Evolutionary conservation across 2,329 filamentous ascomycete genomes (phyloP), one percentile per base, ranked within the genome.

Genomic region (Pestalotiopsis sp.): DNA sequence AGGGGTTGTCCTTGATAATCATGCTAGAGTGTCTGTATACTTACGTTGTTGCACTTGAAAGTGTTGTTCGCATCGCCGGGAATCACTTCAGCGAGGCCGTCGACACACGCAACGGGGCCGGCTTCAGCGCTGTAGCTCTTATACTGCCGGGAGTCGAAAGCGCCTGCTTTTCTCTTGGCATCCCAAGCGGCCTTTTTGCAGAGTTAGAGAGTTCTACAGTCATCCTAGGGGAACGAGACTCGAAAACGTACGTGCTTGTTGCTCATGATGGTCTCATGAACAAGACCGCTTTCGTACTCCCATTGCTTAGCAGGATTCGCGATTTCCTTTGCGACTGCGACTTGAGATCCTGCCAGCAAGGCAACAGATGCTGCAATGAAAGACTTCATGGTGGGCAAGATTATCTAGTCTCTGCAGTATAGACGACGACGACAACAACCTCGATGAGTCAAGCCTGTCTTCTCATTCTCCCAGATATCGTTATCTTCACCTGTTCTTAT

Each of bases 1-100:
- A 44, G 17, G 44, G 6, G 5, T 2, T 26, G 44, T 24, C 10
- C 3, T 10, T 14, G 7, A 9, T 9, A 3, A 14, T 24, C 13
- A 59, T 14, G 0, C 7, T 24, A 30, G 14, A 5, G 0, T 3
- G 20, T 11, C 17, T 3, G 4, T 24, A 4, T 9, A 66, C 74
- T 69, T 69, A 76, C 76, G 68, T 84, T 83, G 66, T 78, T 80
- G 75, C 84, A 86, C 38, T 73, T 74, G 74, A 85, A 86, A 2
- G 83, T 85, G 73, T 86, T 81, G 66, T 79, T 77, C 20, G 78
- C 74, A 66, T 86, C 81, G 1, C 82, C 83, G 6, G 79, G 77
- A 30, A 83, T 78, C 58, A 82, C 83, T 52, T 78, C 78, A 3
- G 81, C 84, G 13, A 79, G 72, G 3, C 84, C 84, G 24, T 82